phyloP scores from a whole-genome alignment of 2,329 filamentous ascomycete species.

The Verticillium dahliae region DNA sequence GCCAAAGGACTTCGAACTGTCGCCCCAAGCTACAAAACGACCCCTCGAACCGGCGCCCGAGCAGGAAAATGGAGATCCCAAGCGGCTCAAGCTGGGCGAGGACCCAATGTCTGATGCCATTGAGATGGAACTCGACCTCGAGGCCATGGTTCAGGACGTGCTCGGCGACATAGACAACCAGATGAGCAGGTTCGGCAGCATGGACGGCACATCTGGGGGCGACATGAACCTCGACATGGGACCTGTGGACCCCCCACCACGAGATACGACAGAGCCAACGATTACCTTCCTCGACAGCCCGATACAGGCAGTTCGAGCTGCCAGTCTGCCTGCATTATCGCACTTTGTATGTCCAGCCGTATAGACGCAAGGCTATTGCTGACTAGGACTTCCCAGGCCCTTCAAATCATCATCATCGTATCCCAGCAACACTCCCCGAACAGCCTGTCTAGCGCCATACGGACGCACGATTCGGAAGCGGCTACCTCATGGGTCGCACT shows the following conservation, averaged over 20 bases:
- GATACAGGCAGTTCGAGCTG: slow-evolving; percentile 27
- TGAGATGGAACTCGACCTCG: slow-evolving; percentile 17
- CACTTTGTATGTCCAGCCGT: slow-evolving; percentile 27
- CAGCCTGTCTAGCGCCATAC: slow-evolving; percentile 24
- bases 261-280: slow-evolving; percentile 16
- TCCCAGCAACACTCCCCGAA: slow-evolving; percentile 27
- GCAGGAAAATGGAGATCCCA: slow-evolving; percentile 22
- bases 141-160: slow-evolving; percentile 12
- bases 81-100: slow-evolving; percentile 14
- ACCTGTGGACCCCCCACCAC: slow-evolving; percentile 7
- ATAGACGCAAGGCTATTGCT: not conserved
- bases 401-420: slow-evolving; percentile 30
- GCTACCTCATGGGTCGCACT: slow-evolving; percentile 23
- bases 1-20: slow-evolving; percentile 22
- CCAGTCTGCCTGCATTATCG: slow-evolving; percentile 30
- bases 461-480: slow-evolving; percentile 25
- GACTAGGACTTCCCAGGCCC: slow-evolving; percentile 18
- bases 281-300: slow-evolving; percentile 28
- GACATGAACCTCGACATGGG: slow-evolving; percentile 2
- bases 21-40: slow-evolving; percentile 24
- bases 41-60: slow-evolving; percentile 24
- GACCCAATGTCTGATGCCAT: slow-evolving; percentile 14
- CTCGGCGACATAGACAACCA: slow-evolving; percentile 20
- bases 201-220: slow-evolving; percentile 18
- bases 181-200: slow-evolving; percentile 9